phyloP scores from a whole-genome alignment of 2,329 filamentous ascomycete species.

The Aspergillus aculeatus region DNA sequence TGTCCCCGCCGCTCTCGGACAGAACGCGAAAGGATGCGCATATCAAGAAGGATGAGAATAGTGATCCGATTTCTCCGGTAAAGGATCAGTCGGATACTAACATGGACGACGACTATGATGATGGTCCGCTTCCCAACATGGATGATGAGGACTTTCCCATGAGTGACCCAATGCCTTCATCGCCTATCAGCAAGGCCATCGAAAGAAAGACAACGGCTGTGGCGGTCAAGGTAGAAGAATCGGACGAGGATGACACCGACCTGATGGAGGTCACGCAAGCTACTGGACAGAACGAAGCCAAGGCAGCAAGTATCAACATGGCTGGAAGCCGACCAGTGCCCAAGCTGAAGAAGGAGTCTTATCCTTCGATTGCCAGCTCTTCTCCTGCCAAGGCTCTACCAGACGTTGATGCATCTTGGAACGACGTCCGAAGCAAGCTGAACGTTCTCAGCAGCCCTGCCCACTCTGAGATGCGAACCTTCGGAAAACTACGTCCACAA shows the following conservation, averaged over 20 bases:
- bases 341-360: slow-evolving; percentile 67
- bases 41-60: slow-evolving; percentile 44
- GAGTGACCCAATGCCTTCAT: slow-evolving; percentile 83
- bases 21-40: slow-evolving; percentile 54
- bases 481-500: slow-evolving; percentile 78
- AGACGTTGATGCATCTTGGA: slow-evolving; percentile 81
- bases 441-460: slow-evolving; percentile 78
- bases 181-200: slow-evolving; percentile 75
- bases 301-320: slow-evolving; percentile 75
- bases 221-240: slow-evolving; percentile 60
- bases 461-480: slow-evolving; percentile 56
- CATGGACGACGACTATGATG: slow-evolving; percentile 57
- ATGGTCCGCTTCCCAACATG: slow-evolving; percentile 55
- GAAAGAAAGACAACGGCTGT: slow-evolving; percentile 62
- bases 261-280: slow-evolving; percentile 84
- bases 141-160: slow-evolving; percentile 78
- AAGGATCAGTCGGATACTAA: slow-evolving; percentile 40
- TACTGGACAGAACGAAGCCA: slow-evolving; percentile 62
- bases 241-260: slow-evolving; percentile 74
- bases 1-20: slow-evolving; percentile 69
- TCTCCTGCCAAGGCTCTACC: slow-evolving; percentile 66
- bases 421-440: slow-evolving; percentile 77
- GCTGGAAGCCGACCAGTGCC: slow-evolving; percentile 74
- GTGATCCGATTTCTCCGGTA: slow-evolving; percentile 47
- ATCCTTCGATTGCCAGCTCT: slow-evolving; percentile 71